A percentile compares a stretch with the other conserved stretches of the same genome.
phyloP scores from a whole-genome alignment of 23 red algal species.

The Gracilariopsis chorda region DNA sequence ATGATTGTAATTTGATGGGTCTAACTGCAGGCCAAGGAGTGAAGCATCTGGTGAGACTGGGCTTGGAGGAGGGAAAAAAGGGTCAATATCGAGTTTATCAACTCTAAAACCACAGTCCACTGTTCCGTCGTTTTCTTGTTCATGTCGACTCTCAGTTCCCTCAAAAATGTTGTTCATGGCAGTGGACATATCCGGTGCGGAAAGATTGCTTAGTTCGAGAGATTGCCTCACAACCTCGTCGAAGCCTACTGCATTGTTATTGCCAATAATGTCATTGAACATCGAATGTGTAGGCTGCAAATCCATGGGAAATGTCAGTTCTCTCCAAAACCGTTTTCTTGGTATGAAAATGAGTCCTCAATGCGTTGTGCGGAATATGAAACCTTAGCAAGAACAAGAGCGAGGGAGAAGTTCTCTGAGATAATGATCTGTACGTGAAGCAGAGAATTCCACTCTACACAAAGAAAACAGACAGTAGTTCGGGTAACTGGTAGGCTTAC shows the following conservation, averaged over 20 bases:
- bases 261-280: not conserved
- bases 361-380: not conserved
- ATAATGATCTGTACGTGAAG: not conserved
- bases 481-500: not conserved
- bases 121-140: not conserved
- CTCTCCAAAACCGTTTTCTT: not conserved
- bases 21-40: not conserved
- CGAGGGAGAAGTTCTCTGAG: not conserved
- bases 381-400: not conserved
- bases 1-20: not conserved
- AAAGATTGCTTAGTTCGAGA: not conserved
- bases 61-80: not conserved
- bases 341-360: not conserved
- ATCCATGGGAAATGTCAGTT: not conserved
- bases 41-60: not conserved
- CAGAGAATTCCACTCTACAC: not conserved
- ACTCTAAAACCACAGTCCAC: not conserved
- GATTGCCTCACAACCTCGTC: not conserved
- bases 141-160: not conserved
- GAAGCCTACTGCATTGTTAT: not conserved
- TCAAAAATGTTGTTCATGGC: not conserved
- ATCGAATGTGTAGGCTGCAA: not conserved
- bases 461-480: not conserved
- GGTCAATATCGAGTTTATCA: not conserved
- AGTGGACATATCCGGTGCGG: not conserved